A percentile compares a stretch with the other conserved stretches of the same genome.
Conservation (phyloP, 176 grass and related monocot species). For the Bonia amplexicaulis region DNA sequence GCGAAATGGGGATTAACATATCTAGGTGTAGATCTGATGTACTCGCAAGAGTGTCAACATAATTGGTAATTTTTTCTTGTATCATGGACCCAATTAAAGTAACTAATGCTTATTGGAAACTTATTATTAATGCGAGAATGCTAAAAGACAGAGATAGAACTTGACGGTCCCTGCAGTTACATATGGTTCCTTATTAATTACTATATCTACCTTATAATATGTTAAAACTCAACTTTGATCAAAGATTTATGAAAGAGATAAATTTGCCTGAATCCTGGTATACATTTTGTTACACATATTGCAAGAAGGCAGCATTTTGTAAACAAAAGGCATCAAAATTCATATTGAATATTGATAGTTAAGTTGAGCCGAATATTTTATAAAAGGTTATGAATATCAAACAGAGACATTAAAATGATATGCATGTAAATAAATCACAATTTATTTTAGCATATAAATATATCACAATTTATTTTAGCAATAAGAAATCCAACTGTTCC, state of each 20-base stretch:
- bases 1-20: not conserved
- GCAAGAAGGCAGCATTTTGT: not conserved
- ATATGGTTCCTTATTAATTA: not conserved
- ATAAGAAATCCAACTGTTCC: constrained; percentile 7
- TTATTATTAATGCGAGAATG: not conserved
- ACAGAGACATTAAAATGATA: not conserved
- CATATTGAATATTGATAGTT: not conserved
- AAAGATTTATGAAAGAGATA: not conserved
- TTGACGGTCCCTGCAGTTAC: not conserved
- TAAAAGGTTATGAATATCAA: not conserved
- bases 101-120: constrained; percentile 12
- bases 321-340: not conserved
- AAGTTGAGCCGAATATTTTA: not conserved
- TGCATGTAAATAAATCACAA: not conserved
- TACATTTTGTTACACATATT: not conserved
- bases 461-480: not conserved
- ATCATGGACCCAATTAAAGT: not conserved
- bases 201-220: not conserved
- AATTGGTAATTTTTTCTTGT: not conserved
- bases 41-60: not conserved
- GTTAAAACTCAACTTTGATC: not conserved
- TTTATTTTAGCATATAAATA: not conserved
- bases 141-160: not conserved
- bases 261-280: not conserved
- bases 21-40: not conserved